Percentiles rank a stretch among this genome's conserved stretches.
phyloP scores from a whole-genome alignment of 441 rosid species.

The Biscutella laevigata region DNA sequence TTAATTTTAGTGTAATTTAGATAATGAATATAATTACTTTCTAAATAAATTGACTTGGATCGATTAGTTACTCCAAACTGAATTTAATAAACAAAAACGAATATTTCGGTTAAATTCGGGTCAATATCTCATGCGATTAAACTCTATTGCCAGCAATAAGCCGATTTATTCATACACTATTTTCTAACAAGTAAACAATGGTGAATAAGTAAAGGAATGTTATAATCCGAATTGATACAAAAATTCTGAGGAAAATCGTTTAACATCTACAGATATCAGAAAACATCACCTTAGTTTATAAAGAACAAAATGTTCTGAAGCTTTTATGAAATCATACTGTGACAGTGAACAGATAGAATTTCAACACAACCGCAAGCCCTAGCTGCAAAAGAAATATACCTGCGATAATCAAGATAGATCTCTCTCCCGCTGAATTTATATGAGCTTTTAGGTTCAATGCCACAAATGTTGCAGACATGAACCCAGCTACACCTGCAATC shows the following conservation, averaged over 20 bases:
- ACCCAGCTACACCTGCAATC: conserved; percentile 80
- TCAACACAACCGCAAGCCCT: conserved; percentile 76
- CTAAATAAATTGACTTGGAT: too few relatives aligned
- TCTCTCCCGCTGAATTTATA: conserved; percentile 85
- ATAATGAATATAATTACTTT: too few relatives aligned
- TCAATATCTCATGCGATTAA: too few relatives aligned
- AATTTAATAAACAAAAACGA: too few relatives aligned
- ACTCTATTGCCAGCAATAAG: too few relatives aligned
- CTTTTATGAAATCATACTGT: conserved; percentile 40
- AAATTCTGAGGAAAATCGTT: conserved; percentile 3
- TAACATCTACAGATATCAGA: conserved; percentile 14
- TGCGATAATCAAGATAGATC: conserved; percentile 82
- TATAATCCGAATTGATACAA: too few relatives aligned
- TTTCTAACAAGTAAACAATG: too few relatives aligned
- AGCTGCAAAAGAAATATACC: conserved; percentile 87
- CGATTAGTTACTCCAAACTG: too few relatives aligned
- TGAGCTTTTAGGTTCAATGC: conserved; percentile 88
- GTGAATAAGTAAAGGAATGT: too few relatives aligned
- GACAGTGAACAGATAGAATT: conserved; percentile 86
- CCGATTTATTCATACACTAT: too few relatives aligned
- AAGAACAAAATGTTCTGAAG: not conserved
- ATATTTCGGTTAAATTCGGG: too few relatives aligned
- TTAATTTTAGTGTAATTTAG: too few relatives aligned
- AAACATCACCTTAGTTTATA: not conserved
- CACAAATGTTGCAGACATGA: conserved; percentile 94